Conservation (phyloP, 1,139 yeast species). For the Kodamaea suecica region DNA sequence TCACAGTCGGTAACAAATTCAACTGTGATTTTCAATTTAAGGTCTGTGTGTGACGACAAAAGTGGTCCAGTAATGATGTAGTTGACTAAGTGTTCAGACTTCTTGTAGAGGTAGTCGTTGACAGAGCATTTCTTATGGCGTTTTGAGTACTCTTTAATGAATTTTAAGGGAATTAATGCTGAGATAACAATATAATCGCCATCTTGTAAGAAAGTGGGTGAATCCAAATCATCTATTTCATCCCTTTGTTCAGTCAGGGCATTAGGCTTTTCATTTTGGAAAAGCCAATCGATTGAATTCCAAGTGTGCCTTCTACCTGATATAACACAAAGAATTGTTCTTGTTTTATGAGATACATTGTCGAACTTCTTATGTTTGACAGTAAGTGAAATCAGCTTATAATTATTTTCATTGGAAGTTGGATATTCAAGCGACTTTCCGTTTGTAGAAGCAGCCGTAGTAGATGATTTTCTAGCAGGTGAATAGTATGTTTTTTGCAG, state of each 20-base stretch:
- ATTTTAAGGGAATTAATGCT: constrained; percentile 35
- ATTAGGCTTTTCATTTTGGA: constrained; percentile 11
- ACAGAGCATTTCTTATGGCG: constrained; percentile 12
- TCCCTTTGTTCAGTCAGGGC: neutral
- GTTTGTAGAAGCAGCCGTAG: constrained; percentile 10
- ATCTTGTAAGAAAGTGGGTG: constrained; percentile 27
- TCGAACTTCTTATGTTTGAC: constrained; percentile 35
- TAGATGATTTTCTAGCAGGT: constrained; percentile 21
- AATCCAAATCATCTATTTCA: constrained; percentile 5
- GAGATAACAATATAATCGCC: constrained; percentile 41
- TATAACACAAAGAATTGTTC: constrained; percentile 38
- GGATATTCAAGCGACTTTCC: constrained; percentile 21
- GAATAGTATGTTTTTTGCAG: constrained; percentile 36
- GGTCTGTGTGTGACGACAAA: constrained; percentile 17
- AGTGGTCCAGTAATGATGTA: constrained; percentile 35
- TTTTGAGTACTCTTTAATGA: constrained; percentile 18
- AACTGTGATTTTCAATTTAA: constrained; percentile 49
- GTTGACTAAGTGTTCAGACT: constrained; percentile 39
- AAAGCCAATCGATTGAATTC: constrained; percentile 42
- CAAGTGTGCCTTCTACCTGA: constrained; percentile 47
- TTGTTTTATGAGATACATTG: constrained; percentile 10
- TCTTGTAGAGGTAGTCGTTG: constrained; percentile 34
- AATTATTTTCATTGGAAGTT: constrained; percentile 39
- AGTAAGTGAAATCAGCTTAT: constrained; percentile 39
- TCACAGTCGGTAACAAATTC: constrained; percentile 42